Evolutionary conservation across 176 grass and related monocot genomes (phyloP), one percentile per base, ranked within the genome.

Genomic region (Bromus sterilis): DNA sequence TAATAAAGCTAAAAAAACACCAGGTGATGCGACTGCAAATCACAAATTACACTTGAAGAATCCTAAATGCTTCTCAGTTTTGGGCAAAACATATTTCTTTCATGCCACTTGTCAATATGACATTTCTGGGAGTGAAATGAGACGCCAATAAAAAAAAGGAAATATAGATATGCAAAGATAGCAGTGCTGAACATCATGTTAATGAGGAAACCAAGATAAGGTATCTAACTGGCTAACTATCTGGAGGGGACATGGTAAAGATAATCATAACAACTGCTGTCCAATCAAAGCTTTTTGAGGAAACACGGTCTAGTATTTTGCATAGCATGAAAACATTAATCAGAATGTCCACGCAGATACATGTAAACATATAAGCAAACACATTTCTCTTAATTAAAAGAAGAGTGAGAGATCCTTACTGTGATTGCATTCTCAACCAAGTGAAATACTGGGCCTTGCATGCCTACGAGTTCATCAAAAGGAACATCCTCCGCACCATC

Each of bases 401-500:
- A 68, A 43, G 43, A 32, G 16, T 5, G 29, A 75, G 9, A 11
- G 64, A 74, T 66, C 39, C 93, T 88, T 86, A 99, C 97, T 30
- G 97, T 99, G 59, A 99, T 99, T 59, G 97, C 97, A 16, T 99
- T 99, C 88, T 99, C 97, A 75, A 99, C 97, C 85, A 99, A 87
- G 86, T 99, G 97, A 63, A 99, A 99, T 26, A 99, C 93, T 75
- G 97, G 97, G 28, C 97, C 97, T 89, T 99, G 97, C 97, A 99
- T 99, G 11, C 97, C 97, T 5, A 99, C 89, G 53, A 99, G 97
- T 43, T 99, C 93, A 71, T 99, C 97, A 80, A 99, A 99, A 29
- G 97, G 97, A 84, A 99, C 93, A 76, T 99, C 97, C 69, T 99
- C 97, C 34, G 93, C 97, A 63, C 97, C 97, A 85, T 99, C 97